A percentile compares a stretch with the other conserved stretches of the same genome.
These are phyloP conservation scores for Trametes coccinea DNA, from an alignment of 768 basidiomycete genomes.

Conservation along the genomic window DNA sequence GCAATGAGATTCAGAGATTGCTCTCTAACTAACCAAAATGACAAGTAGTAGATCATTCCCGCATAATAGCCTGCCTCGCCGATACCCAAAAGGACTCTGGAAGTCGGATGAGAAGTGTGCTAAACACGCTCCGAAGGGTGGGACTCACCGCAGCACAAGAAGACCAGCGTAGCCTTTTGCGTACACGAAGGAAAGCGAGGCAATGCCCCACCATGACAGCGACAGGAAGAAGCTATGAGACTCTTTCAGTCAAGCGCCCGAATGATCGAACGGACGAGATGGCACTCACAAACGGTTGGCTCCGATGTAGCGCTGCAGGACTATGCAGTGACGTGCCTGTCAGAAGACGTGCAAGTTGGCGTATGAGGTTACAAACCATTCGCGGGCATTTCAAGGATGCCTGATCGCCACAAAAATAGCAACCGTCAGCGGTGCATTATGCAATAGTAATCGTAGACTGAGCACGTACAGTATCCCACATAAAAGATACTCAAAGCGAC, in stretches of 20 bases:
- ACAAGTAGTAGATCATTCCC: conserved; percentile 61
- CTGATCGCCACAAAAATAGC: conserved; percentile 25
- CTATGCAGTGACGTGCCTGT: conserved; percentile 28
- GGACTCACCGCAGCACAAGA: conserved; percentile 46
- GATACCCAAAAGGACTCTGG: conserved; percentile 57
- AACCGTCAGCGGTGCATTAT: background rate
- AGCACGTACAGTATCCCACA: conserved; percentile 54
- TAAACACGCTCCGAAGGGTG: no score
- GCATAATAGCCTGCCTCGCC: conserved; percentile 63
- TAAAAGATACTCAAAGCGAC: conserved; percentile 59
- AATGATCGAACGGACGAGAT: no score
- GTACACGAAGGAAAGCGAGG: conserved; percentile 54
- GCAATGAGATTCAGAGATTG: background rate
- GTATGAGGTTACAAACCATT: conserved; percentile 38
- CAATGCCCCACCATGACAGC: conserved; percentile 52
- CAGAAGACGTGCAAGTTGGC: background rate
- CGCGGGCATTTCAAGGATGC: conserved; percentile 58
- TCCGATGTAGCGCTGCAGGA: conserved; percentile 56
- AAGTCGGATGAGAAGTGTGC: background rate
- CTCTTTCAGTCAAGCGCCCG: background rate
- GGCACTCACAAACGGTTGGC: conserved; percentile 53
- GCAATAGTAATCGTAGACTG: no score
- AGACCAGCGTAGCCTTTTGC: conserved; percentile 54
- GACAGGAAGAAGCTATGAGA: conserved; percentile 52
- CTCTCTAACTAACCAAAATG: conserved; percentile 44